Percentiles rank a stretch among this genome's conserved stretches.
These are phyloP conservation scores for Lepiota brunneoincarnata DNA, from an alignment of 768 basidiomycete species.

Conservation along the genomic window DNA sequence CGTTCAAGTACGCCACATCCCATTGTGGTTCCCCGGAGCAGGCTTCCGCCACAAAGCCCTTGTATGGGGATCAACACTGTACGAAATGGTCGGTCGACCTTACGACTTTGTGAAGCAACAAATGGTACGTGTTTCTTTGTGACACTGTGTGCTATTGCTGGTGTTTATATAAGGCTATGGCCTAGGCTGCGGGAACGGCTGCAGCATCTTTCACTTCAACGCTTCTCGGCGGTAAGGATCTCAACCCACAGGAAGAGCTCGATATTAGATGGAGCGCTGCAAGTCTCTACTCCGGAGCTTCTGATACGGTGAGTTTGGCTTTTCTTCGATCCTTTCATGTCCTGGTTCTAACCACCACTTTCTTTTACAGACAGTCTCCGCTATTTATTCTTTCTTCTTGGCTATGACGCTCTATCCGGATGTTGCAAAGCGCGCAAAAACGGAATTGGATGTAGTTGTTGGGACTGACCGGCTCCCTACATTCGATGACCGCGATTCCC, in stretches of 20 bases:
- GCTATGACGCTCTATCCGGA: conserved; percentile 59
- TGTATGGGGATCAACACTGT: conserved; percentile 50
- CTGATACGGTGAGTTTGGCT: conserved; percentile 46
- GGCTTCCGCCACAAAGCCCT: conserved; percentile 52
- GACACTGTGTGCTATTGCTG: conserved; percentile 9
- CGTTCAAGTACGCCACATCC: conserved; percentile 50
- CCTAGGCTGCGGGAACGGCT: conserved; percentile 58
- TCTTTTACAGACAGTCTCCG: conserved; percentile 52
- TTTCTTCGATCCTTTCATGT: background rate
- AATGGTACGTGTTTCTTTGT: conserved; percentile 36
- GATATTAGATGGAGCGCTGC: conserved; percentile 66
- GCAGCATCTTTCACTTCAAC: conserved; percentile 56
- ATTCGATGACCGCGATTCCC: conserved; percentile 51
- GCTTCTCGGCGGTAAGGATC: conserved; percentile 47
- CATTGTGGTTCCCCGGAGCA: conserved; percentile 64
- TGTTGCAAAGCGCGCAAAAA: conserved; percentile 55
- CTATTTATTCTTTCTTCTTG: conserved; percentile 59
- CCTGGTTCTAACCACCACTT: background rate
- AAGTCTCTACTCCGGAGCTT: conserved; percentile 56
- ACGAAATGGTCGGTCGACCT: conserved; percentile 55
- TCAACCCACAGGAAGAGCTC: conserved; percentile 54
- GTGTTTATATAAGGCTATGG: conserved; percentile 1
- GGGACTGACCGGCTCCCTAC: conserved; percentile 60
- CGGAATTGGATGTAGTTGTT: conserved; percentile 58
- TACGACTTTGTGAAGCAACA: conserved; percentile 59